Conservation (phyloP, 1,284 basidiomycete species). For the Ganoderma meredithae region DNA sequence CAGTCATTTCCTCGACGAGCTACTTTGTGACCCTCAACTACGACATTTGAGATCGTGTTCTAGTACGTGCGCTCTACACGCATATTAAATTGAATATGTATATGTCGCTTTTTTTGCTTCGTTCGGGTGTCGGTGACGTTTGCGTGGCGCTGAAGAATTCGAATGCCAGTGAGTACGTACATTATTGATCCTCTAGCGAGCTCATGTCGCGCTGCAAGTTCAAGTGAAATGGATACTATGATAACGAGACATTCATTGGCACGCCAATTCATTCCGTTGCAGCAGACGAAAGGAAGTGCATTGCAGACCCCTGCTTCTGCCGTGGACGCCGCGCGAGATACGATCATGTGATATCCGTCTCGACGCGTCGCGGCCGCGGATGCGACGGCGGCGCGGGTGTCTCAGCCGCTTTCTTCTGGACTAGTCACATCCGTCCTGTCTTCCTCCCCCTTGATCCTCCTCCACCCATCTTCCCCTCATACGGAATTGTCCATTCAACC, state of each 20-base stretch:
- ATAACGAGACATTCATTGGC: no score
- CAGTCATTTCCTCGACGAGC: not conserved
- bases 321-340: not conserved
- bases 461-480: not conserved
- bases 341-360: not conserved
- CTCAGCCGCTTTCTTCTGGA: not conserved
- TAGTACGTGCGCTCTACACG: not conserved
- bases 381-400: not conserved
- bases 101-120: no score
- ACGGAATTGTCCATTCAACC: not conserved
- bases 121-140: no score
- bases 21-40: slow-evolving; percentile 1
- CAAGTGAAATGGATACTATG: no score
- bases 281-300: no score
- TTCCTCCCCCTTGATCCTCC: not conserved
- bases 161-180: no score
- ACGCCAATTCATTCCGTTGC: no score
- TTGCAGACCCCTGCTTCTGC: not conserved
- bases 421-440: not conserved
- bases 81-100: no score
- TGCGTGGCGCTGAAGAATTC: no score
- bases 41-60: not conserved
- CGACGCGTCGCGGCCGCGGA: not conserved
- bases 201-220: no score
- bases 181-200: no score